Percentiles rank a stretch among this genome's conserved stretches.
Evolutionary conservation across 2,329 filamentous ascomycete genomes (phyloP).

Genomic region (Blastomyces gilchristii): DNA sequence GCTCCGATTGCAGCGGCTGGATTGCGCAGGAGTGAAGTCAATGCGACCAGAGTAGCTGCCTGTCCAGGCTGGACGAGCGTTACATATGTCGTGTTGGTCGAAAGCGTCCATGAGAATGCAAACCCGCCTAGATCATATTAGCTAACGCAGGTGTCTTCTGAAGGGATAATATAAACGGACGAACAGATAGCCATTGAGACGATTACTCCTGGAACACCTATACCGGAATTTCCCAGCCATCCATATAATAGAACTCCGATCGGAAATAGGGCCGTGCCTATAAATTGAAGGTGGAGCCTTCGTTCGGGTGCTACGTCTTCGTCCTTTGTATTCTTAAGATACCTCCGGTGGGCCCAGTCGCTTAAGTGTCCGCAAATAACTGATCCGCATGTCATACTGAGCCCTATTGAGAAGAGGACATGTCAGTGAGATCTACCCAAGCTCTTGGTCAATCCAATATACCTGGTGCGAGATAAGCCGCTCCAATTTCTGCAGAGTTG

Average conservation of each 20-base stretch:
- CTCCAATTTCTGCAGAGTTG: constrained; percentile 27
- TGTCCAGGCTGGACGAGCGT: constrained; percentile 6
- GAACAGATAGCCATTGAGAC: constrained; percentile 4
- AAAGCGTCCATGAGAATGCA: constrained; percentile 5
- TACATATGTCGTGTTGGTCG: constrained; percentile 7
- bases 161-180: not conserved
- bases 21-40: constrained; percentile 5
- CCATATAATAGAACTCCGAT: constrained; percentile 6
- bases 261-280: constrained; percentile 3
- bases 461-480: constrained; percentile 25
- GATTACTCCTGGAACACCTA: constrained; percentile 3
- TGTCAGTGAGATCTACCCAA: not conserved
- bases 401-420: not conserved
- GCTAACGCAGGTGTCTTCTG: not conserved
- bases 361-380: constrained; percentile 4
- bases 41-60: constrained; percentile 6
- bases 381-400: constrained; percentile 6
- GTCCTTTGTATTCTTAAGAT: not conserved
- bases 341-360: not conserved
- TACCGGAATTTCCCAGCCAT: constrained; percentile 6
- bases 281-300: constrained; percentile 5
- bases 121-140: constrained; percentile 2
- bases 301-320: constrained; percentile 1
- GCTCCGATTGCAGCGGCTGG: constrained; percentile 6
- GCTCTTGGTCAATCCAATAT: not conserved